Evolutionary conservation across 345 rosid genomes (phyloP).

Genomic region (Dipteronia sinensis): DNA sequence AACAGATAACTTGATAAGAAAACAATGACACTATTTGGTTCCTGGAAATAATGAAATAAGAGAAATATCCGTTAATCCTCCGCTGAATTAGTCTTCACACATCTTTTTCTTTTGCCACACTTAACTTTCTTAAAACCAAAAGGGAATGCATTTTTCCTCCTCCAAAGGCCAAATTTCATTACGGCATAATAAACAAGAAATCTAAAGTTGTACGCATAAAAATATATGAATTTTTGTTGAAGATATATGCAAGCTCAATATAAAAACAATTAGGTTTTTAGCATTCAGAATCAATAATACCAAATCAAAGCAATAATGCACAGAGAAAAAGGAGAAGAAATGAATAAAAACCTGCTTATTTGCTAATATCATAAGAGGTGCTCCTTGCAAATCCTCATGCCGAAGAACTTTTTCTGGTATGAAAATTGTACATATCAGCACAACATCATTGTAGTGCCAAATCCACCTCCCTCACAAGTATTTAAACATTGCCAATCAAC

Average conservation of each 20-base stretch:
- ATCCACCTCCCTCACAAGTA: background rate
- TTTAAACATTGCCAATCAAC: background rate
- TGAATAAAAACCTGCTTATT: conserved; percentile 76
- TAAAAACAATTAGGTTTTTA: background rate
- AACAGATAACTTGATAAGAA: background rate
- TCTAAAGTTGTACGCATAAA: too few relatives aligned
- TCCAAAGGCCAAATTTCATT: background rate
- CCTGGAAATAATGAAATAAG: background rate
- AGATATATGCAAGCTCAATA: background rate
- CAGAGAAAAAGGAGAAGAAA: background rate
- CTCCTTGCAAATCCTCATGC: conserved; percentile 95
- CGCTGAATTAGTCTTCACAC: background rate
- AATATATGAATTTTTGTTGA: background rate
- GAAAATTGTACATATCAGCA: conserved; percentile 16
- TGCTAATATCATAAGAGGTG: conserved; percentile 89
- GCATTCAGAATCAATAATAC: conserved; percentile 1
- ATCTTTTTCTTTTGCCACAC: background rate
- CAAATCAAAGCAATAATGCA: background rate
- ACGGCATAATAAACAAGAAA: background rate
- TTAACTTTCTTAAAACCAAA: background rate
- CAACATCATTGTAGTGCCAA: conserved; percentile 5
- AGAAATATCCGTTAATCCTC: background rate
- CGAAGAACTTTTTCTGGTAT: conserved; percentile 84
- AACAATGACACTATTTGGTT: background rate
- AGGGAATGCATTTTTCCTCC: background rate